A percentile compares a stretch with the other conserved stretches of the same genome.
These are phyloP conservation scores for Adansonia digitata DNA, from an alignment of 345 rosid genomes.

Conservation along the genomic window DNA sequence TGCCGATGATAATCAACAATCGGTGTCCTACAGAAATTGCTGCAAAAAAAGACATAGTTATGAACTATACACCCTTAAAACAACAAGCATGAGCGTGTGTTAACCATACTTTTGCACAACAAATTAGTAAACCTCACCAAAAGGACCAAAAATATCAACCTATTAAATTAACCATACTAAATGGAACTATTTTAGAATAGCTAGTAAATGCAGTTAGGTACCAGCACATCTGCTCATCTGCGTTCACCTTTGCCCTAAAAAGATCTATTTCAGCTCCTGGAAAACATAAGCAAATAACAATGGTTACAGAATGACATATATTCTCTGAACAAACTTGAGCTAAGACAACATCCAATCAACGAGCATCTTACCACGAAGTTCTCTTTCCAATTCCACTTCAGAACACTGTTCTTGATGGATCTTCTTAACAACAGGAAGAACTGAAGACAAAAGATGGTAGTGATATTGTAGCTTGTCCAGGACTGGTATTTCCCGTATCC, in stretches of 20 bases:
- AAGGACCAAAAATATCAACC: not conserved
- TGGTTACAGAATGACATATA: slow-evolving; percentile 1
- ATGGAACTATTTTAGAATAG: not conserved
- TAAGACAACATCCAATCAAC: not conserved
- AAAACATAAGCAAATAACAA: slow-evolving; percentile 15
- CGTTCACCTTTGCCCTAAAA: slow-evolving; percentile 74
- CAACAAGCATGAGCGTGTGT: not conserved
- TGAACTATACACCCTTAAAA: not conserved
- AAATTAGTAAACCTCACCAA: slow-evolving; percentile 1
- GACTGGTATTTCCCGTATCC: slow-evolving; percentile 75
- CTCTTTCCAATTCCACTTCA: slow-evolving; percentile 85
- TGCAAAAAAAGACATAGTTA: slow-evolving; percentile 35
- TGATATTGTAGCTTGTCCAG: slow-evolving; percentile 84
- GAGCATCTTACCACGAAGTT: slow-evolving; percentile 57
- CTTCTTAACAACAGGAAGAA: slow-evolving; percentile 83
- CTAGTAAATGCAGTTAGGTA: slow-evolving; percentile 23
- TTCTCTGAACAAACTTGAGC: not conserved
- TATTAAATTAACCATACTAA: not conserved
- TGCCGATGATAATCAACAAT: slow-evolving; percentile 94
- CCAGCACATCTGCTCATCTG: slow-evolving; percentile 99
- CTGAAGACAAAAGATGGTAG: slow-evolving; percentile 66
- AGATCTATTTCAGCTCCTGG: slow-evolving; percentile 78
- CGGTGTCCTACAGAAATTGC: slow-evolving; percentile 89
- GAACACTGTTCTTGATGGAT: slow-evolving; percentile 79
- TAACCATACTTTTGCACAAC: not conserved